Conservation (phyloP, 169 alveolate species). For the Eimeria maxima region DNA sequence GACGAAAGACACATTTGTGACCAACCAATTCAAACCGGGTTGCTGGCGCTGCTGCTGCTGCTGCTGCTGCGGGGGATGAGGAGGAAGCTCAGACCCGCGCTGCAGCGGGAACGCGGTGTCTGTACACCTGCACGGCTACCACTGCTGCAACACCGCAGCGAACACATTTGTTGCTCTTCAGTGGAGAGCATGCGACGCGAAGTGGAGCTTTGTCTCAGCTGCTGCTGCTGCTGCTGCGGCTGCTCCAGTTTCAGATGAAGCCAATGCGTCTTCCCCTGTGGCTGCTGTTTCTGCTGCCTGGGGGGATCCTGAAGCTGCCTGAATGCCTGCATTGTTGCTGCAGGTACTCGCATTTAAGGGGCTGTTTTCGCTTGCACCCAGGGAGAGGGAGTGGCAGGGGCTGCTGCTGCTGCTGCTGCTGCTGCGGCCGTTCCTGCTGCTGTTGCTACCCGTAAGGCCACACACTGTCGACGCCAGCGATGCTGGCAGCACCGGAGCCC, state of each 20-base stretch:
- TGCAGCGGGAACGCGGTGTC: constrained; percentile 59
- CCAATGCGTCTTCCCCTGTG: neutral
- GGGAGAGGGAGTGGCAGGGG: constrained; percentile 41
- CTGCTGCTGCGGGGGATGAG: neutral
- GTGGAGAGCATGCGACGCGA: constrained; percentile 41
- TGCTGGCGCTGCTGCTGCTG: constrained; percentile 54
- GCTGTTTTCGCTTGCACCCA: constrained; percentile 28
- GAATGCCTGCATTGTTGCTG: constrained; percentile 45
- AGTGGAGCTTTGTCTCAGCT: constrained; percentile 35
- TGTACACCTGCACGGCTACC: constrained; percentile 51
- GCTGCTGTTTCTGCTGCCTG: constrained; percentile 1
- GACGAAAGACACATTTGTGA: neutral
- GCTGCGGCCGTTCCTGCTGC: constrained; percentile 72
- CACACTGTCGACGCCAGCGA: constrained; percentile 44
- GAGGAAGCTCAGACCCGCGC: constrained; percentile 18
- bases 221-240: constrained; percentile 35
- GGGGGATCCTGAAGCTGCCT: neutral
- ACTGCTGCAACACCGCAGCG: neutral
- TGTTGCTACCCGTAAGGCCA: constrained; percentile 58
- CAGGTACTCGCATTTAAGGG: constrained; percentile 31
- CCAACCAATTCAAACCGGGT: constrained; percentile 37
- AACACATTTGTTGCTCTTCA: neutral
- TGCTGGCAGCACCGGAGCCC: constrained; percentile 50
- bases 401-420: constrained; percentile 68
- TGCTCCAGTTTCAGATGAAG: constrained; percentile 10